phyloP scores from a whole-genome alignment of 306 rosid genomes.

The Castanea sativa region DNA sequence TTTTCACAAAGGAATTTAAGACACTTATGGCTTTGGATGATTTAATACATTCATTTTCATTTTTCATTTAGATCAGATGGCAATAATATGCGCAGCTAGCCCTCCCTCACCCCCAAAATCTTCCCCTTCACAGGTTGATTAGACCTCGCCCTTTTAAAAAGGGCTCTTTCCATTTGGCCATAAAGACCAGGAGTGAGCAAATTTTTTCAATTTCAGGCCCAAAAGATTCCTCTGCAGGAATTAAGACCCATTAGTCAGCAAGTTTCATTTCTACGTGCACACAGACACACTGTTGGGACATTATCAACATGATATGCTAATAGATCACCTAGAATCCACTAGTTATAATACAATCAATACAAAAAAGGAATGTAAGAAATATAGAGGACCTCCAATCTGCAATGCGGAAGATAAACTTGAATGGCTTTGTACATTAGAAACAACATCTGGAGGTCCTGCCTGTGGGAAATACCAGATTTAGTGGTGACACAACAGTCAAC shows the following conservation, averaged over 20 bases:
- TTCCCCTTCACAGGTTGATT: neutral
- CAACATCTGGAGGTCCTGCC: conserved; percentile 49
- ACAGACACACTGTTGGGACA: neutral
- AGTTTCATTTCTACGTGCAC: neutral
- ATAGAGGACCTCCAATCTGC: conserved; percentile 49
- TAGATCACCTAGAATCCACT: neutral
- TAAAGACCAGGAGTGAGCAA: neutral
- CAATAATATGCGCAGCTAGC: neutral
- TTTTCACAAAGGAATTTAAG: neutral
- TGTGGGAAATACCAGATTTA: conserved; percentile 17
- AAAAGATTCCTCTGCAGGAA: neutral
- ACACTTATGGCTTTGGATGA: neutral
- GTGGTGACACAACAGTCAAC: neutral
- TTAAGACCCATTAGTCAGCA: neutral
- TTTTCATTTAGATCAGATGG: neutral
- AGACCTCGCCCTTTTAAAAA: neutral
- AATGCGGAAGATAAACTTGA: conserved; percentile 42
- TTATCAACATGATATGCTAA: conserved; percentile 1
- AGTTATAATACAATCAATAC: neutral
- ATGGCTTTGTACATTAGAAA: conserved; percentile 43
- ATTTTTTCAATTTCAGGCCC: neutral
- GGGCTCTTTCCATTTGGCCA: neutral
- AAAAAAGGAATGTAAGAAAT: neutral
- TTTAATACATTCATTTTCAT: neutral
- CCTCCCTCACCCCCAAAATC: neutral